phyloP scores from a whole-genome alignment of 768 basidiomycete species.

The Lentinula aciculospora region DNA sequence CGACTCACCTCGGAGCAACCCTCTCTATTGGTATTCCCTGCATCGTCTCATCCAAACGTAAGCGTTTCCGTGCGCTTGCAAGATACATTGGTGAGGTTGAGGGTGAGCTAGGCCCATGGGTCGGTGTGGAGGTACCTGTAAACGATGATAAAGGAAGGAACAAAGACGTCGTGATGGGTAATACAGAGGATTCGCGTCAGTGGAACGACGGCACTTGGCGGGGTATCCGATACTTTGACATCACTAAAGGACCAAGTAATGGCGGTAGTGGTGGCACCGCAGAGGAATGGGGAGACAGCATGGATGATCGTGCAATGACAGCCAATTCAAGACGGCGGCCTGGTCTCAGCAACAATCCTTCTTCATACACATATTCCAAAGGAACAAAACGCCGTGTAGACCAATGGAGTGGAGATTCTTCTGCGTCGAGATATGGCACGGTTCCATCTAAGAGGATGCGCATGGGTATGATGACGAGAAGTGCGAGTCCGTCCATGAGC shows the following conservation, averaged over 20 bases:
- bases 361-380: conserved; percentile 34
- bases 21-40: conserved; percentile 88
- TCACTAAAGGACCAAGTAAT: conserved; percentile 27
- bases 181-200: conserved; percentile 34
- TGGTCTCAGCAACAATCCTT: conserved; percentile 32
- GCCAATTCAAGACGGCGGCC: conserved; percentile 29
- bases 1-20: conserved; percentile 39
- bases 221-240: conserved; percentile 81
- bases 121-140: conserved; percentile 85
- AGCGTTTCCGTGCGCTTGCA: conserved; percentile 81
- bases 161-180: conserved; percentile 16
- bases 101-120: conserved; percentile 82
- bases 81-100: conserved; percentile 84
- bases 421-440: conserved; percentile 1
- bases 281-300: conserved; percentile 41
- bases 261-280: conserved; percentile 21
- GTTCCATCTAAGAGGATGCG: conserved; percentile 55
- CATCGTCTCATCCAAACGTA: conserved; percentile 79
- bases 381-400: conserved; percentile 28
- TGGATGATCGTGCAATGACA: conserved; percentile 35
- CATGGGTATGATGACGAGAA: conserved; percentile 48
- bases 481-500: conserved; percentile 62
- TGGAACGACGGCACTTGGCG: conserved; percentile 87
- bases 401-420: conserved; percentile 31
- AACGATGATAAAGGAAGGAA: conserved; percentile 38